Evolutionary conservation across 1,139 yeast genomes (phyloP), one percentile per base, ranked within the genome.

Genomic region (Hansenula sp.): DNA sequence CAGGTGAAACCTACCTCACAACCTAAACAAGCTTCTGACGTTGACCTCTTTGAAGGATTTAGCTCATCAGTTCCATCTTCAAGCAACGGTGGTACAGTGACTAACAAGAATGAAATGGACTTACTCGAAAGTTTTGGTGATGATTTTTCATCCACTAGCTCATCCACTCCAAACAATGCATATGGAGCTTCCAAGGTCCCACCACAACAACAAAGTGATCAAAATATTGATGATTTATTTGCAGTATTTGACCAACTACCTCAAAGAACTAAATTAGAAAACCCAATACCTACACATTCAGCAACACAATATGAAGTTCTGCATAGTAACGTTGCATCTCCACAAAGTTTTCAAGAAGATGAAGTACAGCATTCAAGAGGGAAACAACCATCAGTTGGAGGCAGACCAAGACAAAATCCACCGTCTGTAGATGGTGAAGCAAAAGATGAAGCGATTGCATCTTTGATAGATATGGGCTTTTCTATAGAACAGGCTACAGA

Each of bases 381-480:
- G n/a, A n/a, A n/a, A n/a, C n/a, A n/a, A 17, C 3, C 20, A 29
- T 10, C 31, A 34, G n/a, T 11, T 17, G 34, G 20, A 19, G 19
- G n/a, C 13, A 28, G 36, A 30, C n/a, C 24, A 6, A 26, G 37
- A 14, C 28, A 31, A 16, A 9, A 36, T 4, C 27, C 30, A 3
- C 30, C 43, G 14, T 17, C 16, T 2, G 17, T 33, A 1, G 38
- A 42, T 14, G 36, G 45, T 12, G 61, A 59, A 35, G 57, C 60
- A 5, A 48, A 63, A 32, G 94, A 83, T 53, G 69, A 68, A 19
- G 68, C 79, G 3, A 59, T 86, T 21, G 92, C 92, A 0, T 86
- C 80, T 51, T 66, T 87, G 39, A 62, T 86, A 1, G 95, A 87
- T 46, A 86, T 87, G 75, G 95, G 96, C 2, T 87, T 87, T 53